A percentile compares a stretch with the other conserved stretches of the same genome.
Evolutionary conservation across 768 basidiomycete species (phyloP).

Genomic region (Boletus fagicola): DNA sequence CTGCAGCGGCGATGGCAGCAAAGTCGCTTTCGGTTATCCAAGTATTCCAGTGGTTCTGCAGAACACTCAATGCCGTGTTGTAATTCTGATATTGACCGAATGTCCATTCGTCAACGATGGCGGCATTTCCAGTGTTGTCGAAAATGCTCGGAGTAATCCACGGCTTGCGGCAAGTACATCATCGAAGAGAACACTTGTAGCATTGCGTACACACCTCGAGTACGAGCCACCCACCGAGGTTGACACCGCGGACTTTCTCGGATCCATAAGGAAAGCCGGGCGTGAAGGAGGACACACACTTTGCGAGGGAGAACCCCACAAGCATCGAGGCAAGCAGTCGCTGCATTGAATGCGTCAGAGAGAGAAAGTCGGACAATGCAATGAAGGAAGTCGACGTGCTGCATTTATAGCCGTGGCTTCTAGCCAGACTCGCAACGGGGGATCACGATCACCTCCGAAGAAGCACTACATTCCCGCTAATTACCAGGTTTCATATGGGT

Average conservation of each 20-base stretch:
- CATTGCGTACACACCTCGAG: conserved; percentile 40
- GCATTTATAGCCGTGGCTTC: conserved; percentile 20
- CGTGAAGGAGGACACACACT: conserved; percentile 34
- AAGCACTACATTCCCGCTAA: conserved; percentile 11
- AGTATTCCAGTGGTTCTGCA: conserved; percentile 73
- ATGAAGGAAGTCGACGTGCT: neutral
- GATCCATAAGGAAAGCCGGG: conserved; percentile 73
- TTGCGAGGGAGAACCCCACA: conserved; percentile 29
- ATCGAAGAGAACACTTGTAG: conserved; percentile 14
- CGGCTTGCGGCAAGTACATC: conserved; percentile 53
- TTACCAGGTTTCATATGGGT: neutral
- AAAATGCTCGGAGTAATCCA: conserved; percentile 82
- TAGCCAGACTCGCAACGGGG: neutral
- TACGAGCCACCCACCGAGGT: conserved; percentile 69
- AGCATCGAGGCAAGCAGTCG: conserved; percentile 19
- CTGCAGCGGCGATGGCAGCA: conserved; percentile 66
- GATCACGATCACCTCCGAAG: neutral
- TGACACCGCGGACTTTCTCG: conserved; percentile 77
- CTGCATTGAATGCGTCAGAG: conserved; percentile 41
- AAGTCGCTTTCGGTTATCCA: conserved; percentile 88
- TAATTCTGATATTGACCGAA: conserved; percentile 62
- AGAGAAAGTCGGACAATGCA: conserved; percentile 39
- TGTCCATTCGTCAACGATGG: conserved; percentile 76
- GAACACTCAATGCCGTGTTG: conserved; percentile 45
- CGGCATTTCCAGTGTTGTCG: conserved; percentile 47